Conservation (phyloP, 192 early-diverging fungal genomes). For the Borealophlyctis nickersoniae region DNA sequence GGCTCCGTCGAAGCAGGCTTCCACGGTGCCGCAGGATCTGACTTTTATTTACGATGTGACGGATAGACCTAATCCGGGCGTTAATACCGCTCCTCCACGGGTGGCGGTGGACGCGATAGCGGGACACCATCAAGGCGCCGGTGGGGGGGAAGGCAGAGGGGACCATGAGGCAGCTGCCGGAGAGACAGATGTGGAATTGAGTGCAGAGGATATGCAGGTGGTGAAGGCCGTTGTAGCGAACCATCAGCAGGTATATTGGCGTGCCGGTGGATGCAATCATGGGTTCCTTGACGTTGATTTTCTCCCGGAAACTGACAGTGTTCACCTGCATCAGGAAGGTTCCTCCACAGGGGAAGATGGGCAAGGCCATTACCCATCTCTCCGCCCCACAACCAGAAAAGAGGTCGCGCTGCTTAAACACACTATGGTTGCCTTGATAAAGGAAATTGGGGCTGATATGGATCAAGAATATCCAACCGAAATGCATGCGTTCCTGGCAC, state of each 20-base stretch:
- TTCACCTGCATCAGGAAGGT: constrained; percentile 4
- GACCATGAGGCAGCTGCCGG: no score
- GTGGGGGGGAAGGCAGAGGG: no score
- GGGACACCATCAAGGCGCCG: no score
- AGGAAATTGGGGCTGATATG: constrained; percentile 42
- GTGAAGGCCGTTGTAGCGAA: not conserved
- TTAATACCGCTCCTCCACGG: no score
- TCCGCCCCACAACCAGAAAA: constrained; percentile 47
- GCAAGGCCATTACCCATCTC: constrained; percentile 6
- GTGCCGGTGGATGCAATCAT: constrained; percentile 6
- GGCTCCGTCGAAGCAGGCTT: no score
- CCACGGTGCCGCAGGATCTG: no score
- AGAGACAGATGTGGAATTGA: not conserved
- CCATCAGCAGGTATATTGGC: constrained; percentile 16
- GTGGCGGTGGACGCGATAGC: no score
- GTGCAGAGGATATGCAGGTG: constrained; percentile 5
- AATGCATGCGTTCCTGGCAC: constrained; percentile 54
- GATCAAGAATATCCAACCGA: constrained; percentile 56
- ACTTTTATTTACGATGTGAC: no score
- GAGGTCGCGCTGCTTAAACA: constrained; percentile 55
- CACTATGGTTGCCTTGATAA: constrained; percentile 47
- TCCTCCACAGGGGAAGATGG: constrained; percentile 2
- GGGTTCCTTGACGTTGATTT: not conserved
- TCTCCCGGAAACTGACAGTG: not conserved
- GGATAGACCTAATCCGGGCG: no score